A percentile compares a stretch with the other conserved stretches of the same genome.
phyloP scores from a whole-genome alignment of 2,329 filamentous ascomycete genomes.

The Fusarium sublunatum region DNA sequence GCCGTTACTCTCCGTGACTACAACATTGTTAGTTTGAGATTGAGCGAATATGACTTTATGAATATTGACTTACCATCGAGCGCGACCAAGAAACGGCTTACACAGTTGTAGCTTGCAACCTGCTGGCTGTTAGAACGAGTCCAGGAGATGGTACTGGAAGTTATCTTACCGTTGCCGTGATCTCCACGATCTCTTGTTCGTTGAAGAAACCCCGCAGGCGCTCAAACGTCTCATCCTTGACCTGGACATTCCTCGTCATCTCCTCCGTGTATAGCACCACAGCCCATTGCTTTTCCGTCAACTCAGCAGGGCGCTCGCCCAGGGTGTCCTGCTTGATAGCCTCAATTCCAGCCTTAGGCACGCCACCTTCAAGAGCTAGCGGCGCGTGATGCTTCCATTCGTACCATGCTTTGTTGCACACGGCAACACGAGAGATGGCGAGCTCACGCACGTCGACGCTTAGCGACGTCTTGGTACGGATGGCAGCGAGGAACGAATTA shows the following conservation, averaged over 20 bases:
- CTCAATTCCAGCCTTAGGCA: slow-evolving; percentile 63
- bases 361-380: slow-evolving; percentile 68
- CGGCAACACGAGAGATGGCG: slow-evolving; percentile 83
- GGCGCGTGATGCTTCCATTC: slow-evolving; percentile 86
- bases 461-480: slow-evolving; percentile 66
- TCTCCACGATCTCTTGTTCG: slow-evolving; percentile 81
- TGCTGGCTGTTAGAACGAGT: slow-evolving; percentile 44
- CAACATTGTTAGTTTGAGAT: slow-evolving; percentile 44
- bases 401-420: slow-evolving; percentile 84
- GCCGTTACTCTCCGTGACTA: slow-evolving; percentile 69
- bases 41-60: slow-evolving; percentile 15
- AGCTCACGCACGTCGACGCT: slow-evolving; percentile 74
- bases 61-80: slow-evolving; percentile 71
- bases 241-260: slow-evolving; percentile 80
- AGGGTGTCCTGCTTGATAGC: slow-evolving; percentile 53
- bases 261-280: slow-evolving; percentile 81
- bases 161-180: slow-evolving; percentile 75
- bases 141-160: not conserved
- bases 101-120: slow-evolving; percentile 83
- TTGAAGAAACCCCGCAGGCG: slow-evolving; percentile 69
- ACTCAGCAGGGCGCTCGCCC: slow-evolving; percentile 47
- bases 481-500: slow-evolving; percentile 75
- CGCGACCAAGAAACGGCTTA: slow-evolving; percentile 85
- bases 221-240: slow-evolving; percentile 75
- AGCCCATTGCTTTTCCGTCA: slow-evolving; percentile 72